Evolutionary conservation across 179 eudicot species (phyloP), one percentile per base, ranked within the genome.

Genomic region (Heliamphora pulchella): DNA sequence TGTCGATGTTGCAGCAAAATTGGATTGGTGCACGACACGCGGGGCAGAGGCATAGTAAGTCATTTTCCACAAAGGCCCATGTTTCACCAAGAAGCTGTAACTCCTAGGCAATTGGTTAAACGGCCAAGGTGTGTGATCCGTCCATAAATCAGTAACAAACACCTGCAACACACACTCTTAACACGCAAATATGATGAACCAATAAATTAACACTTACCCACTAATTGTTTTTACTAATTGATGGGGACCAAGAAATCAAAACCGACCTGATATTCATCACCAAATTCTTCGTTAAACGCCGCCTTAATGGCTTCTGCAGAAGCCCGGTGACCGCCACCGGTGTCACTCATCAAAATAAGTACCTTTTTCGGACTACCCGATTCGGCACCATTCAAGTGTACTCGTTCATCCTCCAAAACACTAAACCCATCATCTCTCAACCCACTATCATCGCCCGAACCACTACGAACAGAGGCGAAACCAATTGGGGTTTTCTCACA

Each of bases 111-210:
- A 82, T 81, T 96, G 99, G 82, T 96, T 96, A 82, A 96, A 96
- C 14, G 99, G 97, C 99, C 99, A 96, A 43, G 98, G 98, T 41
- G 99, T 96, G 77, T 96, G 99, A 80, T 92, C 98, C 31, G 98
- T 85, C 99, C 99, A 96, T 77, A 96, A 88, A 88, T 96, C 99
- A 70, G 94, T 91, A 81, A 96, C 88, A 86, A 90, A 96, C 44
- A 96, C 98, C 99, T 96, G 97, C 88, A 94, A 72, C 70, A 84
- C 65, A 79, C 79, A 85, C 89, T 78, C 77, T 86, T 82, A 66
- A 81, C 75, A 63, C 14, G 22, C 47, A 82, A 77, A 85, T 77
- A 86, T 1, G 67, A 73, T 78, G 79, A 78, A 82, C 82, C 65
- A 78, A 67, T 9, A 80, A 58, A 82, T 17, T 53, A 14, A 18